A percentile compares a stretch with the other conserved stretches of the same genome.
phyloP scores from a whole-genome alignment of 164 flowering plant genomes.

The Hamamelis virginiana region DNA sequence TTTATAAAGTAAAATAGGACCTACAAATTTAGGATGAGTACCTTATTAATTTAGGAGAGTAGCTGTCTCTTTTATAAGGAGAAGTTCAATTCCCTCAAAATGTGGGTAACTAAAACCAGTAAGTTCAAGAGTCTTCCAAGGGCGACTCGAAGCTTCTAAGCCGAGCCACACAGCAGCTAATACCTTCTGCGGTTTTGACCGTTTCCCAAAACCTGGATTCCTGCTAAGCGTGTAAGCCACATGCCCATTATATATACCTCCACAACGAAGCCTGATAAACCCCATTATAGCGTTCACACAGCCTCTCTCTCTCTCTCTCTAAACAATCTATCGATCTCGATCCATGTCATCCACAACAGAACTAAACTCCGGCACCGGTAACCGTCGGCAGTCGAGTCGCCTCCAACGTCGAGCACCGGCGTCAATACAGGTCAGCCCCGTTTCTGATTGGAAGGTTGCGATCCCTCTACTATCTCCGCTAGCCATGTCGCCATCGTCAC shows the following conservation, averaged over 20 bases:
- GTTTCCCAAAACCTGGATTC: neutral
- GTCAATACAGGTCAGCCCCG: conserved; percentile 56
- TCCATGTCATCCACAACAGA: conserved; percentile 27
- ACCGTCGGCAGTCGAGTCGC: conserved; percentile 32
- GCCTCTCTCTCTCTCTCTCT: conserved; percentile 6
- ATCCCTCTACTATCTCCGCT: conserved; percentile 86
- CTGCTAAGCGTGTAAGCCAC: conserved; percentile 8
- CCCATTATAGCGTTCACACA: neutral
- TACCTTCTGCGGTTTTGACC: neutral
- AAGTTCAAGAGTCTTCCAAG: too few species aligned
- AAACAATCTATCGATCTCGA: neutral
- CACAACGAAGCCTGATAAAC: neutral
- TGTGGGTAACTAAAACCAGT: too few species aligned
- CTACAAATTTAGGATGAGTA: too few species aligned
- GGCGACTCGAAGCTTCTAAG: neutral
- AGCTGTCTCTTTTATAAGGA: too few species aligned
- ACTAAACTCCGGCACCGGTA: conserved; percentile 10
- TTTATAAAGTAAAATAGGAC: too few species aligned
- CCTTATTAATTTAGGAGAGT: too few species aligned
- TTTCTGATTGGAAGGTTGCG: conserved; percentile 67
- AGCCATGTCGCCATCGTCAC: conserved; percentile 45
- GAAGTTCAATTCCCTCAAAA: too few species aligned
- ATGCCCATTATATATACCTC: neutral
- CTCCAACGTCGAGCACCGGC: conserved; percentile 75
- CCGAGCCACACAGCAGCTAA: neutral